Percentiles rank a stretch among this genome's conserved stretches.
phyloP scores from a whole-genome alignment of 2,329 filamentous ascomycete species.

The Epichloe aotearoae region DNA sequence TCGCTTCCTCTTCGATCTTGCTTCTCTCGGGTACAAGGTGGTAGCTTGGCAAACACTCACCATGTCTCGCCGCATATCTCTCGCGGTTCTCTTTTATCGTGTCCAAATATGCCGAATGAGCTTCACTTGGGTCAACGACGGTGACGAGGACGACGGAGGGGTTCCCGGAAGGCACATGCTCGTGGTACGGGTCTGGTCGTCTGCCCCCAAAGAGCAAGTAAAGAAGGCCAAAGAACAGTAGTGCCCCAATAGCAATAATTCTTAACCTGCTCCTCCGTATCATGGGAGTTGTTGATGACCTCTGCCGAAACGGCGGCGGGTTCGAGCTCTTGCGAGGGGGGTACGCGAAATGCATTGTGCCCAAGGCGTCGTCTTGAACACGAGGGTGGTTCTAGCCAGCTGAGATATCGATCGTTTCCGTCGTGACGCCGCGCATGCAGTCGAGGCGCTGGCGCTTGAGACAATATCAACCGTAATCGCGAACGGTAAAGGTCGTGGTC shows the following conservation, averaged over 20 bases:
- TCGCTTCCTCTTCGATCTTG: neutral
- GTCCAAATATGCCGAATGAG: constrained; percentile 54
- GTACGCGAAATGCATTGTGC: constrained; percentile 76
- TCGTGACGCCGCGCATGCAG: neutral
- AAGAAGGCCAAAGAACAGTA: constrained; percentile 44
- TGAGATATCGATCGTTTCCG: neutral
- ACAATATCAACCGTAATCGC: neutral
- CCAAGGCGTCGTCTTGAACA: neutral
- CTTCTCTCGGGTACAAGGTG: neutral
- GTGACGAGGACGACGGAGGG: constrained; percentile 70
- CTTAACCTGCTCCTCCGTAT: constrained; percentile 51
- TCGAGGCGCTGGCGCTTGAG: neutral
- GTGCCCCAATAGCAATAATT: constrained; percentile 38
- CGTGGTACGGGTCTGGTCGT: constrained; percentile 17
- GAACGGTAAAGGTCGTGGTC: neutral
- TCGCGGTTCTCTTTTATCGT: constrained; percentile 71
- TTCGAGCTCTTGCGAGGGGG: constrained; percentile 79
- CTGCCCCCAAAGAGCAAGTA: constrained; percentile 40
- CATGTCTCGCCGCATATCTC: constrained; percentile 75
- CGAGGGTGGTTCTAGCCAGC: neutral
- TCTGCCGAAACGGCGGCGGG: constrained; percentile 55
- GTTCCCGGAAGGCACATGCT: constrained; percentile 35
- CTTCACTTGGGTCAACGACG: constrained; percentile 55
- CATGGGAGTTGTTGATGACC: constrained; percentile 38
- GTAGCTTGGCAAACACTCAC: constrained; percentile 34